Base-by-base conservation (phyloP, 768 basidiomycete genomes). In the Ramaria sp. region DNA sequence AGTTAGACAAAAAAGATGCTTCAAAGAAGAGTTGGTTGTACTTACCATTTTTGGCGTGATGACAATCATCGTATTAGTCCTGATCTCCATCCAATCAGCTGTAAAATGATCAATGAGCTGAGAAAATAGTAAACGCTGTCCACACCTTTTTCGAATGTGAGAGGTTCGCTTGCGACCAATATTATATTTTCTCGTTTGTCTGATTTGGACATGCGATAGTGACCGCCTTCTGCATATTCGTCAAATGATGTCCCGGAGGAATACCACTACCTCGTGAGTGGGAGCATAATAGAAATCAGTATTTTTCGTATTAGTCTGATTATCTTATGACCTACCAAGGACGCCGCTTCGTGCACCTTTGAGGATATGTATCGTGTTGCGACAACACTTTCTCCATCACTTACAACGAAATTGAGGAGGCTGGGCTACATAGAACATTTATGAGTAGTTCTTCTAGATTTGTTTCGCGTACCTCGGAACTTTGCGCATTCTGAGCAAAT, bases 11-110 rank as follows among this genome's bases (percentile, higher is more conserved):
- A 7, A 30, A 13, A 10, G 20, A 45, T 4, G 8, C 37, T 48
- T 32, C 50, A 20, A n/a, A 16, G n/a, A 39, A n/a, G n/a, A n/a
- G n/a, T 6, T 15, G n/a, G 15, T 22, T 56, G 47, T 9, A 47
- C 41, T 18, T 37, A 34, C 53, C 81, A 95, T 92, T 74, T 91
- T 92, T 37, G 89, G 88, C 0, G 95, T 98, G 61, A 97, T 87
- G 48, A 96, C 83, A 22, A 92, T 84, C 85, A 97, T 87, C 59
- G 89, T 83, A 67, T 99, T 97, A 12, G 91, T 95, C 65, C 86
- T 87, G 63, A 99, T 94, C 67, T 97, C 96, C 85, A 97, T 94
- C 96, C 96, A 99, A 66, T 99, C 96, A 49, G 91, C 90, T 82
- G 59, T 39, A 37, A 7, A 8, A 41, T 36, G 5, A 37, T 25